These are phyloP conservation scores for Apiotrichum veenhuisii DNA, from an alignment of 1,284 basidiomycete species.

Conservation along the genomic window DNA sequence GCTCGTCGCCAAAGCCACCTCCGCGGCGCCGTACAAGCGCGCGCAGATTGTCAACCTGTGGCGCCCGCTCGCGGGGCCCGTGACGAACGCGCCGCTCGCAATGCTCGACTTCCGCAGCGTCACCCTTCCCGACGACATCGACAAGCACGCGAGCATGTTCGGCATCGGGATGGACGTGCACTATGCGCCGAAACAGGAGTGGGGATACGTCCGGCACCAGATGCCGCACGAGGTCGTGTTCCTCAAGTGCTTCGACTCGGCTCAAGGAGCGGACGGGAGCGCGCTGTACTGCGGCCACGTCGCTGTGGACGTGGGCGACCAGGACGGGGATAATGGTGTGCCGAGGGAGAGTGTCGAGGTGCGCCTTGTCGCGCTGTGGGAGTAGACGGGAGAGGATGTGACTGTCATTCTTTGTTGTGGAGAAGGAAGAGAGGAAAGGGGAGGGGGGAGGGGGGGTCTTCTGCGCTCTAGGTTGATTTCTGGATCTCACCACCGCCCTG, in stretches of 20 bases:
- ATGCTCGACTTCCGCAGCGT: constrained; percentile 25
- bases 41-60: constrained; percentile 36
- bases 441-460: too few species aligned
- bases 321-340: constrained; percentile 10
- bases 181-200: constrained; percentile 20
- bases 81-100: constrained; percentile 39
- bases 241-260: constrained; percentile 38
- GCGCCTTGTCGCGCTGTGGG: constrained; percentile 29
- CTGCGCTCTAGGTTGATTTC: too few species aligned
- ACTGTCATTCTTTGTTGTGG: too few species aligned
- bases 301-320: constrained; percentile 23
- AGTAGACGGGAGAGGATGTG: constrained; percentile 4
- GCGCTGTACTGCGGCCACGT: constrained; percentile 26
- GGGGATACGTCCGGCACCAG: constrained; percentile 39
- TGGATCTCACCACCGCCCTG: too few species aligned
- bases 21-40: constrained; percentile 13
- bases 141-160: constrained; percentile 3
- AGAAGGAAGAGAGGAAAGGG: too few species aligned
- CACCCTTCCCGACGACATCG: constrained; percentile 10
- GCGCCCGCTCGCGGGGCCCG: constrained; percentile 37
- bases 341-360: constrained; percentile 31
- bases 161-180: constrained; percentile 7
- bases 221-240: constrained; percentile 34
- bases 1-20: constrained; percentile 22
- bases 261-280: constrained; percentile 21